Evolutionary conservation across 176 grass and related monocot genomes (phyloP).

Genomic region (Aegilops umbellulata): DNA sequence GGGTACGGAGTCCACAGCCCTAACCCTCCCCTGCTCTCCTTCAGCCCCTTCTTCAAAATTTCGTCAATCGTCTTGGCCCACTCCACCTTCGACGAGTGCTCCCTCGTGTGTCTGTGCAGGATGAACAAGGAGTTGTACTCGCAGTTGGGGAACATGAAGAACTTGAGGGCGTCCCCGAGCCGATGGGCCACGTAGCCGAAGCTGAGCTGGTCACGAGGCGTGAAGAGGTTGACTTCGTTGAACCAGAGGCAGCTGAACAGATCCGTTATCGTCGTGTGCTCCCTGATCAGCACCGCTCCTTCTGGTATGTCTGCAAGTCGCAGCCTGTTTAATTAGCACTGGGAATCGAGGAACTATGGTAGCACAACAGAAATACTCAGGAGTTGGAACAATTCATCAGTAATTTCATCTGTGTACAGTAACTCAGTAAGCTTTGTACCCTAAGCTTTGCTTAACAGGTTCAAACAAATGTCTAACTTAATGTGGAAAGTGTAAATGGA

Average conservation of each 20-base stretch:
- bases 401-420: neutral
- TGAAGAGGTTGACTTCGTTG: constrained; percentile 97
- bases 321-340: neutral
- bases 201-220: constrained; percentile 93
- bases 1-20: constrained; percentile 86
- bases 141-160: constrained; percentile 99
- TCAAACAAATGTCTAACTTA: neutral
- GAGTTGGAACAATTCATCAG: neutral
- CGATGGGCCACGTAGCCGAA: constrained; percentile 80
- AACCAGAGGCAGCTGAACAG: constrained; percentile 97
- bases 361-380: neutral
- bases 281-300: constrained; percentile 86
- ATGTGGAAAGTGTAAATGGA: neutral
- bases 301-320: constrained; percentile 78
- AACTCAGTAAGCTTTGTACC: neutral
- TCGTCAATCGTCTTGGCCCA: constrained; percentile 92
- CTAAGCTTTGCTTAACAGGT: neutral
- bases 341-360: neutral
- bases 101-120: constrained; percentile 82
- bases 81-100: constrained; percentile 86
- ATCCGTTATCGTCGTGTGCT: constrained; percentile 78
- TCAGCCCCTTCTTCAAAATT: constrained; percentile 67
- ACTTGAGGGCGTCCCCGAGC: constrained; percentile 53
- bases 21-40: constrained; percentile 80
- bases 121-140: constrained; percentile 97